phyloP scores from a whole-genome alignment of 768 basidiomycete species.

The Leccinellum albellum region DNA sequence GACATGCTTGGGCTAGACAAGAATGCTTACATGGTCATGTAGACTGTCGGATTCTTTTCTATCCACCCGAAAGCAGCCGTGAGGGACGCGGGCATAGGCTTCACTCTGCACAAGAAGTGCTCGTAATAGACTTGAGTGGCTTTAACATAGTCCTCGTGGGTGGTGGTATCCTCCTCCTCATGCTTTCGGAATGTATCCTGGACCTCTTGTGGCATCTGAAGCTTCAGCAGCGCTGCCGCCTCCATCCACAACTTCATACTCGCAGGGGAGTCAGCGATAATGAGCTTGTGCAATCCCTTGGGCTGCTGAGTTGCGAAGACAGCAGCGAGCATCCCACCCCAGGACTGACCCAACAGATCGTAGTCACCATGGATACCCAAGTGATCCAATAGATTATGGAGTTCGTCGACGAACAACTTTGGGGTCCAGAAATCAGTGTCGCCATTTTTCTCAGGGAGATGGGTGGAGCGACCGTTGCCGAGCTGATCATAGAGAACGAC shows the following conservation, averaged over 20 bases:
- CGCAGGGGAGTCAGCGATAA: constrained; percentile 46
- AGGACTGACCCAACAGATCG: constrained; percentile 40
- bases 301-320: constrained; percentile 35
- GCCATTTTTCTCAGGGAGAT: constrained; percentile 45
- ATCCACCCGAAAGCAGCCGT: constrained; percentile 29
- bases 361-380: constrained; percentile 44
- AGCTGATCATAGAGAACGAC: constrained; percentile 57
- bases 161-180: constrained; percentile 42
- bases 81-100: constrained; percentile 44
- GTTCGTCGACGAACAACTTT: constrained; percentile 49
- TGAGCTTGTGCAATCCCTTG: constrained; percentile 41
- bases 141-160: constrained; percentile 42
- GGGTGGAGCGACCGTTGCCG: constrained; percentile 52
- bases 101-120: constrained; percentile 40
- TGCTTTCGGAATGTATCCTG: constrained; percentile 40
- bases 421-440: constrained; percentile 46
- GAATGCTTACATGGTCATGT: constrained; percentile 41
- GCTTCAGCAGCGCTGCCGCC: constrained; percentile 28
- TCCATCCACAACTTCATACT: constrained; percentile 42
- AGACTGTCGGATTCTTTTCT: constrained; percentile 46
- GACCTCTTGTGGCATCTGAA: constrained; percentile 38
- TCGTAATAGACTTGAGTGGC: constrained; percentile 42
- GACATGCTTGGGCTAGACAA: not conserved
- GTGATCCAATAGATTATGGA: constrained; percentile 43
- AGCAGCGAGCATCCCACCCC: constrained; percentile 46